Evolutionary conservation across 371 early-diverging fungal genomes (phyloP), one percentile per base, ranked within the genome.

Genomic region (Mucor ambiguus): DNA sequence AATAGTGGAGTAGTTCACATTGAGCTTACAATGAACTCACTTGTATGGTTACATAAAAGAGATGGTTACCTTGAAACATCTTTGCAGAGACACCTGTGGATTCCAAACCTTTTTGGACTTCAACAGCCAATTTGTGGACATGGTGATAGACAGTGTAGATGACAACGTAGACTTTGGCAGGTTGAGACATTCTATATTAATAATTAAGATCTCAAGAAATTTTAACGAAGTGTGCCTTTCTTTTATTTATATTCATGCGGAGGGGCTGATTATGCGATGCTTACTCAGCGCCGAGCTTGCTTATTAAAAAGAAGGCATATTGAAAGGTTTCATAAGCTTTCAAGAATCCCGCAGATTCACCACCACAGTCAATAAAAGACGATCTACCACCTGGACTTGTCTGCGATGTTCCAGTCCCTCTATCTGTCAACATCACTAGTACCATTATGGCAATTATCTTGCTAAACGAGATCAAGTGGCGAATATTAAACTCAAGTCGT

Each of bases 141-240:
- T 95, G 95, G 30, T 91, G 89, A 74, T 90, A 93, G 7, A 86
- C 75, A 16, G 93, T 85, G 75, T 94, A 89, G 70, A 83, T 80
- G 32, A 90, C 82, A 49, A 91, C 85, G 71, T 79, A 84, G 43
- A 91, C 80, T 38, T 70, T 80, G 14, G 72, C 77, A 28, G 66
- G 62, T 24, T 44, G 29, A 35, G 69, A 64, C 77, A 74, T 74
- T 52, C 11, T 55, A 5, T 22, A 18, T 20, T 24, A 24, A 22
- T 49, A 22, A 10, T 26, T 11, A 24, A 48, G 22, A 46, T 1
- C 2, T 30, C 2, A 46, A 22, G 20, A 22, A 49, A 11, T 24
- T 0, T 11, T 3, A 3, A 49, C 4, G 12, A 5, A 2, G 10
- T 12, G 6, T 49, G 49, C 3, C n/a, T 24, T 4, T 12, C 8